Conservation (phyloP, 768 basidiomycete genomes). For the Rhizopogon roseolus region DNA sequence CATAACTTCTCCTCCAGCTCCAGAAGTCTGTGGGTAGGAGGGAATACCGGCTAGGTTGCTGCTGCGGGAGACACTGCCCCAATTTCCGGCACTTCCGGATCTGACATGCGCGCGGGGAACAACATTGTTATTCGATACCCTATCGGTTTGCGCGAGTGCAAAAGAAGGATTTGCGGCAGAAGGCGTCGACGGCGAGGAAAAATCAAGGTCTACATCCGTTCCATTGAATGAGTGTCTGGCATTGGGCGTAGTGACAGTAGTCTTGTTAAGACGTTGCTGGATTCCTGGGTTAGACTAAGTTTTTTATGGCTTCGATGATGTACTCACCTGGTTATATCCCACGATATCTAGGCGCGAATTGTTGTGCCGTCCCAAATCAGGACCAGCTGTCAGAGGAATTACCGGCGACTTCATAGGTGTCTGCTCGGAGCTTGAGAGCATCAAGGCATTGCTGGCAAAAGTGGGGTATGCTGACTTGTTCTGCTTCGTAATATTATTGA, state of each 20-base stretch:
- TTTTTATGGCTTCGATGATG: not conserved
- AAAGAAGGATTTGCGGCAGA: constrained; percentile 42
- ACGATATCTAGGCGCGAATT: constrained; percentile 69
- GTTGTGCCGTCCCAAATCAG: constrained; percentile 77
- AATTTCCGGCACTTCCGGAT: constrained; percentile 78
- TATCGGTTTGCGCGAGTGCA: constrained; percentile 32
- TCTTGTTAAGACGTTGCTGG: constrained; percentile 43
- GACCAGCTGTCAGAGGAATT: constrained; percentile 73
- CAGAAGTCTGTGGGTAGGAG: constrained; percentile 53
- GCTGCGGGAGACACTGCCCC: constrained; percentile 59
- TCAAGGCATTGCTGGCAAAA: constrained; percentile 41
- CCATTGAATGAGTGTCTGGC: constrained; percentile 76
- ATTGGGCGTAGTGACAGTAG: constrained; percentile 42
- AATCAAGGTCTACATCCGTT: constrained; percentile 57
- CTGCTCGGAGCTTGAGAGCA: constrained; percentile 55
- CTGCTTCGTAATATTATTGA: constrained; percentile 58
- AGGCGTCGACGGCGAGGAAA: constrained; percentile 51
- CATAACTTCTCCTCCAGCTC: constrained; percentile 44
- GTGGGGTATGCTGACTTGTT: constrained; percentile 85
- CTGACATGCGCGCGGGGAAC: constrained; percentile 54
- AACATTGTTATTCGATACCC: constrained; percentile 27
- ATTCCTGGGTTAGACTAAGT: not conserved
- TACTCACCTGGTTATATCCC: constrained; percentile 60
- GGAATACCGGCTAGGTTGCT: constrained; percentile 44
- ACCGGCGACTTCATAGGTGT: constrained; percentile 64